Base-by-base conservation (phyloP, 306 rosid genomes). In the Pyrus betulifolia region DNA sequence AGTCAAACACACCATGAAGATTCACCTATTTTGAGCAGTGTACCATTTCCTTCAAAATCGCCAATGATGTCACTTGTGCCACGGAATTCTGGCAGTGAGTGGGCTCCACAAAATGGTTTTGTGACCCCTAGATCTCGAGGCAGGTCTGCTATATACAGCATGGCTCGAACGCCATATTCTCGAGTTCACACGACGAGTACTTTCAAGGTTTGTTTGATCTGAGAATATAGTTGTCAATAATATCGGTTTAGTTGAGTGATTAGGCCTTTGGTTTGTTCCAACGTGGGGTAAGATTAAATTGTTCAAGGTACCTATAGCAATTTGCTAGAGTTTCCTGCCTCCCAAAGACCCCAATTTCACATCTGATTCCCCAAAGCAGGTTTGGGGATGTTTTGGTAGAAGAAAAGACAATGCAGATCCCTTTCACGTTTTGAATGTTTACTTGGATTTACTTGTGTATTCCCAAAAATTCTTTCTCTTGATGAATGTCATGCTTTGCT, bases 101-200 rank as follows among this genome's bases (percentile, higher is more conserved):
- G 70, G 55, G 83, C 72, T 79, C 79, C 77, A 80, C 92, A 86
- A 80, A 95, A 88, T 85, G 92, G 93, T 70, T 84, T 88, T 85
- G 83, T 83, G 77, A 90, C 93, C 35, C 90, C 97, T 76, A 91
- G 93, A 84, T 62, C 93, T 78, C 87, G 76, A 74, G 97, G 97
- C 60, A 89, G 93, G 79, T 89, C 97, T 88, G 97, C 97, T 70
- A 86, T 95, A 58, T 91, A 92, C 79, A 89, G 70, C 79, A 92
- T 90, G 97, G 99, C 93, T 40, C 89, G 91, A 35, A 87, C 90
- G 15, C 97, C 99, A 71, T 92, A 95, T 81, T 72, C 97, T 42
- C 84, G 97, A 75, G 81, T 89, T 77, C 79, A 75, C 74, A 85
- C 86, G 73, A 68, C 71, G 59, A 80, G 87, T 31, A 70, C 85